These are phyloP conservation scores for Boletus sp. DNA, from an alignment of 768 basidiomycete genomes.

Conservation along the genomic window DNA sequence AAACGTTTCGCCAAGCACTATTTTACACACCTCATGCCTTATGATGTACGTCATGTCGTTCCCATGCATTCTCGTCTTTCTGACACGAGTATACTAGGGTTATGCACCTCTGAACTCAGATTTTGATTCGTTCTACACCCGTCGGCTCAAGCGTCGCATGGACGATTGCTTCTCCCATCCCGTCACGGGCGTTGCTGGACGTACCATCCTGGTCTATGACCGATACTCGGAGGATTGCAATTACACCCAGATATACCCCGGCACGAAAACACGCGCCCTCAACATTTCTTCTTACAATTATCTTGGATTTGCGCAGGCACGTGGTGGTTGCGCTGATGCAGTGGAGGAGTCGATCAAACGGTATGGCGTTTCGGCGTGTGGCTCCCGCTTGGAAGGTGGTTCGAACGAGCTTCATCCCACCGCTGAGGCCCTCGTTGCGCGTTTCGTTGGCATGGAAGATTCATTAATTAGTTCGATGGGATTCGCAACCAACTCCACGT, in stretches of 20 bases:
- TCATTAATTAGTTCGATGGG: slow-evolving; percentile 92
- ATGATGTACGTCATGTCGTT: slow-evolving; percentile 59
- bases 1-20: slow-evolving; percentile 69
- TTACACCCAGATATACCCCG: slow-evolving; percentile 72
- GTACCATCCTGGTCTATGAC: slow-evolving; percentile 85
- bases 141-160: slow-evolving; percentile 89
- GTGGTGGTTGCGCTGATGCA: slow-evolving; percentile 92
- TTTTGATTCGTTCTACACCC: slow-evolving; percentile 99
- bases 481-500: slow-evolving; percentile 94
- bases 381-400: slow-evolving; percentile 81
- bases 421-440: slow-evolving; percentile 83
- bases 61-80: not conserved
- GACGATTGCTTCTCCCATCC: slow-evolving; percentile 95
- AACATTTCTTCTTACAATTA: slow-evolving; percentile 99
- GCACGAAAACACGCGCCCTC: slow-evolving; percentile 80
- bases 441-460: slow-evolving; percentile 89
- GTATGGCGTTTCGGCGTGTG: slow-evolving; percentile 79
- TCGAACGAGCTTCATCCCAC: slow-evolving; percentile 78
- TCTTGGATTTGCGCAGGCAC: slow-evolving; percentile 94
- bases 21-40: slow-evolving; percentile 82
- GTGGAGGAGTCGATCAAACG: slow-evolving; percentile 80
- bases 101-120: slow-evolving; percentile 97
- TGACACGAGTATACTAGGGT: slow-evolving; percentile 53
- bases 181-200: slow-evolving; percentile 92
- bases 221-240: slow-evolving; percentile 83